These are phyloP conservation scores for Microcyclospora tardicrescens DNA, from an alignment of 2,329 filamentous ascomycete species.

Conservation along the genomic window DNA sequence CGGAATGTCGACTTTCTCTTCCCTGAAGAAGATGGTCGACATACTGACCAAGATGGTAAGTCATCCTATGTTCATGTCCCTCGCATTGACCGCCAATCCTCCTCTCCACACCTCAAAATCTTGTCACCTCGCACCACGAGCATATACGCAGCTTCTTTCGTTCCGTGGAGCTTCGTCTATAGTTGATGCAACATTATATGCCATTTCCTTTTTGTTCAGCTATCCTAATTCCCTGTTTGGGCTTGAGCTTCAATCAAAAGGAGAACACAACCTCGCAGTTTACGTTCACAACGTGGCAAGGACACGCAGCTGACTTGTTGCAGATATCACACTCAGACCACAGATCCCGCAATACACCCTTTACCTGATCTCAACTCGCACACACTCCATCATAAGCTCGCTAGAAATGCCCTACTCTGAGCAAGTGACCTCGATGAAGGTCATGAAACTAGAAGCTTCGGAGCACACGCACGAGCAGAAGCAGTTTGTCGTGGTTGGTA, in stretches of 20 bases:
- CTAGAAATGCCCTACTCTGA: conserved; percentile 62
- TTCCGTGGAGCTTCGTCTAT: conserved; percentile 15
- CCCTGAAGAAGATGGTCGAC: conserved; percentile 72
- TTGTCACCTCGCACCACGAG: conserved; percentile 9
- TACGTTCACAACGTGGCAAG: no score
- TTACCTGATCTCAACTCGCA: conserved; percentile 65
- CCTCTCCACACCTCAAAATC: neutral
- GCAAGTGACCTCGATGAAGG: conserved; percentile 67
- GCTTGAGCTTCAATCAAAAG: conserved; percentile 6
- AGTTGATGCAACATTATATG: conserved; percentile 14
- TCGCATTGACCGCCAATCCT: neutral
- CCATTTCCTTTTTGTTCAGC: conserved; percentile 5
- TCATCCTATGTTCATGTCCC: conserved; percentile 1
- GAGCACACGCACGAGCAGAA: conserved; percentile 80
- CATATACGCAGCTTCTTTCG: conserved; percentile 14
- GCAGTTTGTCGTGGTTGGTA: conserved; percentile 72
- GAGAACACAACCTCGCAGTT: conserved; percentile 4
- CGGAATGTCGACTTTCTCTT: conserved; percentile 60
- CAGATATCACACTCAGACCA: conserved; percentile 47
- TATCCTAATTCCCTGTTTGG: conserved; percentile 4
- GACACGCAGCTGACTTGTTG: conserved; percentile 1
- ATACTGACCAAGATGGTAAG: conserved; percentile 60
- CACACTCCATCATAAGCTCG: conserved; percentile 66
- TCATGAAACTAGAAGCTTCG: conserved; percentile 75
- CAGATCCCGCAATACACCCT: conserved; percentile 58